Evolutionary conservation across 192 early-diverging fungal genomes (phyloP), one percentile per base, ranked within the genome.

Genomic region (Rhizoclosmatium sp.): DNA sequence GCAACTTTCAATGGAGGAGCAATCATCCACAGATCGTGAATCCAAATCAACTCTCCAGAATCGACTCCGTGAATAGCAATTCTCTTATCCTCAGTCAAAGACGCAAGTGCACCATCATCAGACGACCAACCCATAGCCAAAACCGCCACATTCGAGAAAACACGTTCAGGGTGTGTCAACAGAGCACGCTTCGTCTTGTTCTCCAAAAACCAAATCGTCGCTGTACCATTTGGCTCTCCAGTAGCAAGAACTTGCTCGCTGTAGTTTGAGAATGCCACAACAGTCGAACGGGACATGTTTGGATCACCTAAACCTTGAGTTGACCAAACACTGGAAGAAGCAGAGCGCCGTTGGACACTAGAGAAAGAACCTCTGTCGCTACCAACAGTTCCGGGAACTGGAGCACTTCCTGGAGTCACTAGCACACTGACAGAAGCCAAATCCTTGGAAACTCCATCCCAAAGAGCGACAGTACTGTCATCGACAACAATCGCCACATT

Each of bases 11-110:
- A 59, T 14, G 46, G 71, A 21, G 79, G 44, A 3, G 72, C 14
- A 31, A 80, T 66, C 79, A 80, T 80, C 79, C 79, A 80, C 56
- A 80, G 65, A 47, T 73, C 71, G 45, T 80, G 79, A 16, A 80
- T 70, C 79, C 79, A 80, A 10, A 80, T 48, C 10, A 80, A 48
- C n/a, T 80, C 79, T 7, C 79, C 79, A 58, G 79, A 69, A 4
- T 51, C 71, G 19, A 65, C 49, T 2, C 61, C 61, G 47, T 80
- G 79, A 75, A 80, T 59, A 1, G 71, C 48, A 2, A 80, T 45
- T 2, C 79, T 59, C 51, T 80, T 80, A 41, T 80, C 79, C 47
- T 80, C 79, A n/a, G 45, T 68, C 5, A 75, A 23, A 39, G 72
- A 75, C 9, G 58, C 79, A 40, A 80, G 16, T 7, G 79, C 44